These are phyloP conservation scores for Bolboschoenoplectus hybrid DNA, from an alignment of 202 grass and related monocot genomes.

Conservation along the genomic window DNA sequence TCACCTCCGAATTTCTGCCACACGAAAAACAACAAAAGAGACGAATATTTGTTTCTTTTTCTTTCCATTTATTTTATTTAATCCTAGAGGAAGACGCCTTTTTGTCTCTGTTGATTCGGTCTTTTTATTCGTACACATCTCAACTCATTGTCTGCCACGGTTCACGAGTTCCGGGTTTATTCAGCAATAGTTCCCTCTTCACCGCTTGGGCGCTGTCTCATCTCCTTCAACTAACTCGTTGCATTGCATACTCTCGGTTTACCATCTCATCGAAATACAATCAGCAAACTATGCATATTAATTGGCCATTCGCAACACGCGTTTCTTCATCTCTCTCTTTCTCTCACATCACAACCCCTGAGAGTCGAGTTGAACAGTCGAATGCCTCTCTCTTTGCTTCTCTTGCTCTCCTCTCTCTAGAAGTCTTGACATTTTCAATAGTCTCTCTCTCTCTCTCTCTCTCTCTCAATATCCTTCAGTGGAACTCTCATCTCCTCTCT, in stretches of 20 bases:
- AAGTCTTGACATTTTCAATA: neutral
- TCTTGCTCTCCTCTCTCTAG: constrained; percentile 1
- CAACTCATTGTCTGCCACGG: neutral
- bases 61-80: neutral
- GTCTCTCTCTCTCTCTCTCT: neutral
- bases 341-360: neutral
- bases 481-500: neutral
- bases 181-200: neutral
- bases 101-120: neutral
- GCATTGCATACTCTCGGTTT: constrained; percentile 1
- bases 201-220: constrained; percentile 37
- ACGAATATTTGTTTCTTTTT: neutral
- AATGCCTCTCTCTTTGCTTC: neutral
- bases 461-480: neutral
- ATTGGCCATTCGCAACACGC: too few species aligned
- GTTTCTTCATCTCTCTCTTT: neutral
- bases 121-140: constrained; percentile 9
- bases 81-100: neutral
- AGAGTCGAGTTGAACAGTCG: constrained; percentile 21
- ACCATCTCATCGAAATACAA: neutral
- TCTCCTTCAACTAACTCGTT: constrained; percentile 21
- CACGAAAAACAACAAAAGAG: constrained; percentile 13
- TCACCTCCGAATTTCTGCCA: neutral
- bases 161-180: neutral
- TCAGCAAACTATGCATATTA: neutral